Base-by-base conservation (phyloP, 2,329 filamentous ascomycete species). In the Erysiphe pulchra region DNA sequence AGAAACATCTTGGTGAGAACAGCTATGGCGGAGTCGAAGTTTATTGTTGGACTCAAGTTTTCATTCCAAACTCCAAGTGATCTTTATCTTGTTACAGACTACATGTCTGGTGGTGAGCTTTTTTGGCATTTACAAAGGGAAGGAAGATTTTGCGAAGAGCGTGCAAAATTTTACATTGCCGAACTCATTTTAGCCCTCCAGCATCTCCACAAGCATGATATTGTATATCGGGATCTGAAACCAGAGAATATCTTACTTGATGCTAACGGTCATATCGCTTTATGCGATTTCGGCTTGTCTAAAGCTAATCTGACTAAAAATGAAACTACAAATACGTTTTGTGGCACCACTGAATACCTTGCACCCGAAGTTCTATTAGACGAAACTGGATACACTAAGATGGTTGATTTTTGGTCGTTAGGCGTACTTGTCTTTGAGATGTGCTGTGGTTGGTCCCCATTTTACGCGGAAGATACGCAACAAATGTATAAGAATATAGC, bases 401-500 rank as follows among this genome's bases (percentile, higher is more conserved):
- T 98, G 90, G 90, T 98, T 7, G 90, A 98, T 61, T 98, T 95
- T 61, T 98, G 90, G 90, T 98, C 90, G 1, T 70, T 98, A 12
- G 90, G 90, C 47, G 90, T 98, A 42, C 69, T 98, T 46, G 90
- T 98, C 1, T 98, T 98, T 56, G 90, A 98, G 62, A 98, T 98
- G 90, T 98, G 90, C 66, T 98, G 90, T 56, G 90, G 90, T 32
- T 98, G 90, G 90, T 94, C 85, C 56, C 90, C 90, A 0, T 98
- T 98, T 64, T 98, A 95, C 55, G 90, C 90, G 47, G 90, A 98
- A 58, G 90, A 98, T 58, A 98, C 90, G 0, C 90, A 98, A 62
- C 90, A 98, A 61, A 98, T 98, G 90, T 98, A 98, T 68, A 98
- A 98, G 69, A 98, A 98, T 65, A 98, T 98, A 59, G 90, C 90